Conservation (phyloP, 169 alveolate genomes). For the Neospora caninum region DNA sequence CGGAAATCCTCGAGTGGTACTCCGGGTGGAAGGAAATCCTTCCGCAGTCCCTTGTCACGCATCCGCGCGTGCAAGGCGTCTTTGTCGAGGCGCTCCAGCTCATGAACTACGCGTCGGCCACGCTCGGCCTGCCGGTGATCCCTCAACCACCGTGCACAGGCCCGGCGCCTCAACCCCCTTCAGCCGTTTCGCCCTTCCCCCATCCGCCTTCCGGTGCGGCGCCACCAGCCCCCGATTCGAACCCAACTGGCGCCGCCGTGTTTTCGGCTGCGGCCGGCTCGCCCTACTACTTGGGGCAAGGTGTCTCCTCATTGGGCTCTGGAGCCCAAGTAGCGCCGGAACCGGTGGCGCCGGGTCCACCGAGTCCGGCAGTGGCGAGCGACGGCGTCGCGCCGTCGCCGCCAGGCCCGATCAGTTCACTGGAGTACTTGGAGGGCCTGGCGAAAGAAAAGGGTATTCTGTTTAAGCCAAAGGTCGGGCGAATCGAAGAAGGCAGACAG, state of each 20-base stretch:
- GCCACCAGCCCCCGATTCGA: not conserved
- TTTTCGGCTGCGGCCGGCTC: not conserved
- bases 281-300: not conserved
- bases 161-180: slow-evolving; percentile 52
- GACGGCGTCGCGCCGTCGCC: not conserved
- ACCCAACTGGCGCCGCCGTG: not conserved
- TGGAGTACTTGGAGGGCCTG: slow-evolving; percentile 53
- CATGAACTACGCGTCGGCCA: slow-evolving; percentile 45
- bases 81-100: slow-evolving; percentile 45
- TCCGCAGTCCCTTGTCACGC: slow-evolving; percentile 48
- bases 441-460: slow-evolving; percentile 47
- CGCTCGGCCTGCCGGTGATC: slow-evolving; percentile 12
- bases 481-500: slow-evolving; percentile 64
- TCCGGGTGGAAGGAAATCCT: slow-evolving; percentile 55
- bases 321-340: not conserved
- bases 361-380: not conserved
- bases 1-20: slow-evolving; percentile 62
- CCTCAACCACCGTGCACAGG: not conserved
- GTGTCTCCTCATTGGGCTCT: not conserved
- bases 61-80: slow-evolving; percentile 34
- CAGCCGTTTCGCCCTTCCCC: not conserved
- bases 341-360: slow-evolving; percentile 31
- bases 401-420: not conserved
- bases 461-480: slow-evolving; percentile 57
- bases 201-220: not conserved